Conservation (phyloP, 1,139 yeast genomes). For the Suzukiozyma palmioleophila region DNA sequence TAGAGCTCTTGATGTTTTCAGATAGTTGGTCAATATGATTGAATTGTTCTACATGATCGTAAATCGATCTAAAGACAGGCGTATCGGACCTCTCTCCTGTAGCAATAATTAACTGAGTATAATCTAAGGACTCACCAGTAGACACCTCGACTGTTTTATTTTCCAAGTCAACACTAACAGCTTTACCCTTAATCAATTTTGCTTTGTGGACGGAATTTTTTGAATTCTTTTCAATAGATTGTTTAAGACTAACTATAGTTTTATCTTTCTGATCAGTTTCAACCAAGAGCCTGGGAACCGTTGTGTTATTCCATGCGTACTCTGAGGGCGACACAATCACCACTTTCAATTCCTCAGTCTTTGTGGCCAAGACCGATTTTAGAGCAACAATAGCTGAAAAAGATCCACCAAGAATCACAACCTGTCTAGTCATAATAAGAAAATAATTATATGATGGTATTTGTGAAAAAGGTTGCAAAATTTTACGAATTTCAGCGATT, state of each 20-base stretch:
- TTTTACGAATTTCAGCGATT: no score
- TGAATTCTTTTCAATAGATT: conserved; percentile 12
- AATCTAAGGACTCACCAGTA: conserved; percentile 12
- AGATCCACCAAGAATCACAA: conserved; percentile 35
- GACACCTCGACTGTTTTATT: conserved; percentile 7
- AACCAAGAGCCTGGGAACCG: conserved; percentile 29
- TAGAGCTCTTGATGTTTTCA: conserved; percentile 15
- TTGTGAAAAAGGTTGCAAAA: no score
- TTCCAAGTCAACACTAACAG: conserved; percentile 19
- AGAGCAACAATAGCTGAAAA: conserved; percentile 28
- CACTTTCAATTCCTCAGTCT: conserved; percentile 10
- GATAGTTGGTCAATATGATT: conserved; percentile 14
- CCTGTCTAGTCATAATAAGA: conserved; percentile 6
- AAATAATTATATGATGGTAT: no score
- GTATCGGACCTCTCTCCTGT: conserved; percentile 23
- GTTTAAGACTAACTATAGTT: conserved; percentile 16
- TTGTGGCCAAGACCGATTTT: conserved; percentile 12
- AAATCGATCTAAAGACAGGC: conserved; percentile 24
- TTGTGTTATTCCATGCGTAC: conserved; percentile 17
- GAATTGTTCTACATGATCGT: conserved; percentile 13
- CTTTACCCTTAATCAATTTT: conserved; percentile 20
- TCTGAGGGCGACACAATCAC: conserved; percentile 18
- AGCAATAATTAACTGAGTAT: conserved; percentile 32
- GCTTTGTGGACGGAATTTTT: conserved; percentile 11
- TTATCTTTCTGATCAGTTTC: conserved; percentile 19